A percentile compares a stretch with the other conserved stretches of the same genome.
phyloP scores from a whole-genome alignment of 805 yeast genomes.

The Zygotorulaspora danielsina region DNA sequence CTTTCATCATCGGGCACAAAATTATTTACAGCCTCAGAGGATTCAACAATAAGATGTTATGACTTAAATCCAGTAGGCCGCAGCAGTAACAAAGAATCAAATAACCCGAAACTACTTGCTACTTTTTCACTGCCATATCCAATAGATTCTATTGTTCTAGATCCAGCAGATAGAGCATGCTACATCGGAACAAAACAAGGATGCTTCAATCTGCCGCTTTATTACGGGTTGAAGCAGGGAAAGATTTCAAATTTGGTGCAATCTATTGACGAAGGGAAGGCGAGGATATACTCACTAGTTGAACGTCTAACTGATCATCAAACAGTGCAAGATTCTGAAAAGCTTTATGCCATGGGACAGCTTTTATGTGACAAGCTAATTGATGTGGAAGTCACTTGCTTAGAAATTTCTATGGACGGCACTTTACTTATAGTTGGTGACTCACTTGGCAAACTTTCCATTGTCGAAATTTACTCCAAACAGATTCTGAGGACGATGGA shows the following conservation, averaged over 20 bases:
- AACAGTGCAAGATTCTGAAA: conserved; percentile 16
- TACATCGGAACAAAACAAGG: conserved; percentile 72
- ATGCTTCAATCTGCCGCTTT: conserved; percentile 25
- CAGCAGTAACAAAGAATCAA: conserved; percentile 6
- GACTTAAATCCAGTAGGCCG: conserved; percentile 38
- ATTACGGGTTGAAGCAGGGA: conserved; percentile 35
- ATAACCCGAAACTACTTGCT: conserved; percentile 43
- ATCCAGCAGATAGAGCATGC: conserved; percentile 72
- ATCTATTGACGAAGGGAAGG: conserved; percentile 42
- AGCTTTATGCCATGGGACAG: conserved; percentile 28
- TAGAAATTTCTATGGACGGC: conserved; percentile 70
- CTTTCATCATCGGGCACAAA: conserved; percentile 47
- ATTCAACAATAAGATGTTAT: conserved; percentile 71
- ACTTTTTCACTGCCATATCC: conserved; percentile 67
- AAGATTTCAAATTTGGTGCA: conserved; percentile 46
- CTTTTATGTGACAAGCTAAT: conserved; percentile 23
- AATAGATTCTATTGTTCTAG: conserved; percentile 56
- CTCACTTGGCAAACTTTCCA: conserved; percentile 57
- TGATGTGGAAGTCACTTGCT: conserved; percentile 43
- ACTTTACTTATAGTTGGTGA: conserved; percentile 71
- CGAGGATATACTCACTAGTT: conserved; percentile 44
- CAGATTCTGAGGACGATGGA: conserved; percentile 58
- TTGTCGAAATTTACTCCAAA: conserved; percentile 65
- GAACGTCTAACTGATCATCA: conserved; percentile 40
- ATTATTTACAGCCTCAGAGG: conserved; percentile 65